A percentile compares a stretch with the other conserved stretches of the same genome.
Conservation (phyloP, 306 rosid species). For the Gastrolobium villosum region DNA sequence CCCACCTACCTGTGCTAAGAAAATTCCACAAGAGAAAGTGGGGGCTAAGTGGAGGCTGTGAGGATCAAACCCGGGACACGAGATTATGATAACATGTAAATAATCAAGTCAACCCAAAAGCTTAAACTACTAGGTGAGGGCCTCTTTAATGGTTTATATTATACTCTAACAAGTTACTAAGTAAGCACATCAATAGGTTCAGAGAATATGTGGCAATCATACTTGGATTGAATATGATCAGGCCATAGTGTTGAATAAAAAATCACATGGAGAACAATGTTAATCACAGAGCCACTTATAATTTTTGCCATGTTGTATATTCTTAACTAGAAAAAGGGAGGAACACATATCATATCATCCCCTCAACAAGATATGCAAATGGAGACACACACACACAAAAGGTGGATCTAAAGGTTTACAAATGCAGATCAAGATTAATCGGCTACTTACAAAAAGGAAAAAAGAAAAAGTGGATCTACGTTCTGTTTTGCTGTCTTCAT, state of each 20-base stretch:
- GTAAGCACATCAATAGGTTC: conserved; percentile 6
- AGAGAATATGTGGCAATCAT: background rate
- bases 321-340: background rate
- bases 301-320: background rate
- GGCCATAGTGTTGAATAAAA: conserved; percentile 3
- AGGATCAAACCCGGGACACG: too few species aligned
- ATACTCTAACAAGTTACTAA: too few species aligned
- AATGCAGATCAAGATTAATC: background rate
- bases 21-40: too few species aligned
- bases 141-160: too few species aligned
- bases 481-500: background rate
- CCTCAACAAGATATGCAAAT: background rate
- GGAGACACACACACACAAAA: background rate
- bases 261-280: conserved; percentile 13
- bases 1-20: too few species aligned
- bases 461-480: background rate
- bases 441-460: background rate
- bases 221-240: too few species aligned
- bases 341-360: background rate
- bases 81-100: too few species aligned
- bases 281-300: background rate
- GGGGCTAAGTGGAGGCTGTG: too few species aligned
- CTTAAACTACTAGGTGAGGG: too few species aligned
- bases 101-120: too few species aligned
- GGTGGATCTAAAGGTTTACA: background rate